Evolutionary conservation across 2,329 filamentous ascomycete species (phyloP), one percentile per base, ranked within the genome.

Genomic region (Fusarium papillatum): DNA sequence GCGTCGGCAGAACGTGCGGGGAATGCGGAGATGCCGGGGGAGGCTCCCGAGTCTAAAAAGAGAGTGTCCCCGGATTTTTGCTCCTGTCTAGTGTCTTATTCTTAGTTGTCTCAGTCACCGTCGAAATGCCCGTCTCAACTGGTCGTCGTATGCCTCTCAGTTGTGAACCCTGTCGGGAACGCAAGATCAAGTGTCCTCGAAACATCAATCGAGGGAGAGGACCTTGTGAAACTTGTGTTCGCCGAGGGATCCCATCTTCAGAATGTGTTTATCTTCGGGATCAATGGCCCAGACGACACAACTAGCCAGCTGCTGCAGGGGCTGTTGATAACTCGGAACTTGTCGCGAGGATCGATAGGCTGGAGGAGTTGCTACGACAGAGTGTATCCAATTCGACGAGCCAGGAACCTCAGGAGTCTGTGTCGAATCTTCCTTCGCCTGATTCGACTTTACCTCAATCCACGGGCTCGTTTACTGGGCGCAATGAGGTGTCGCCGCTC

Each of bases 101-200:
- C 48, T 29, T 3, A n/a, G 6, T 31, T 53, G 26, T 31, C 17
- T 31, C 48, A 13, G 17, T 14, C 64, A 53, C 13, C 5, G 16
- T 38, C 36, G 41, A 50, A 43, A 70, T 70, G 68, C 68, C 68
- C 26, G 64, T 24, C 29, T 41, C 64, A 57, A 62, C 36, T 4
- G 29, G 29, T 24, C 66, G 72, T 16, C 72, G 72, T 10, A 74
- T 74, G 70, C 72, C 72, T 16, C 63, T 74, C 8, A 74, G 72
- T 29, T 74, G 66, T 11, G 72, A 74, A 22, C 72, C 72, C 38
- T 74, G 72, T 39, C 70, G 70, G 4, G 64, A 64, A 31, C 38
- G 72, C n/a, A 75, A 75, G 62, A 75, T 75, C 26, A 72, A 69
- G 48, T 75, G 72, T 24, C 68, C 72, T 36, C 70, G 70, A 26